Evolutionary conservation across 2,329 filamentous ascomycete genomes (phyloP), one percentile per base, ranked within the genome.

Genomic region (Coniochaeta prunicola): DNA sequence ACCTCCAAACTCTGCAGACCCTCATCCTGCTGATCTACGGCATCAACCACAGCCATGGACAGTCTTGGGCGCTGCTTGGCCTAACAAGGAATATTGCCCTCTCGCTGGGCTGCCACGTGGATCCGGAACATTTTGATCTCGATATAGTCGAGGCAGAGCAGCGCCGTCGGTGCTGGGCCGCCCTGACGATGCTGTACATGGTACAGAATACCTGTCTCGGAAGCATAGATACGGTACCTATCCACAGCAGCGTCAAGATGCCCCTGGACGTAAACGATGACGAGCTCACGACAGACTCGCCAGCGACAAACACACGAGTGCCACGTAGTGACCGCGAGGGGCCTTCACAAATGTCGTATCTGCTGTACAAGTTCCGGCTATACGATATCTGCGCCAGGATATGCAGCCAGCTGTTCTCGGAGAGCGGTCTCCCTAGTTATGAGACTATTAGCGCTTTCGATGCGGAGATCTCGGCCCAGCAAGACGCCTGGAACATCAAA

Each of bases 211-310:
- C 53, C 4, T 55, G 53, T 24, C 30, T 55, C 8, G 53, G 53
- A 36, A 55, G 53, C n/a, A 55, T 55, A 55, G 53, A 55, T 31
- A n/a, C 53, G 53, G 33, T n/a, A 55, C 53, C 53, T 26, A 55
- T 55, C 53, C 53, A 36, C 17, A 36, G 53, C 33, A 55, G 53
- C 30, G 53, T 55, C 30, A 55, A 21, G 17, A 8, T 34, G 30
- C 53, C 53, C 17, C 53, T 55, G 15, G 53, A 55, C 30, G 53
- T 55, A n/a, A 31, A 55, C 10, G 53, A 55, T 28, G 53, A 55
- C 10, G 8, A 55, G 53, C 53, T 55, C 30, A 12, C 10, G 9
- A 9, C 31, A 24, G 17, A 31, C 30, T 12, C 53, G 3, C 12
- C 53, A 34, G 8, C 33, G 30, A 15, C 17, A 2, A 34, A 21